Base-by-base conservation (phyloP, 495 filamentous ascomycete species). In the Xylaria grammica region DNA sequence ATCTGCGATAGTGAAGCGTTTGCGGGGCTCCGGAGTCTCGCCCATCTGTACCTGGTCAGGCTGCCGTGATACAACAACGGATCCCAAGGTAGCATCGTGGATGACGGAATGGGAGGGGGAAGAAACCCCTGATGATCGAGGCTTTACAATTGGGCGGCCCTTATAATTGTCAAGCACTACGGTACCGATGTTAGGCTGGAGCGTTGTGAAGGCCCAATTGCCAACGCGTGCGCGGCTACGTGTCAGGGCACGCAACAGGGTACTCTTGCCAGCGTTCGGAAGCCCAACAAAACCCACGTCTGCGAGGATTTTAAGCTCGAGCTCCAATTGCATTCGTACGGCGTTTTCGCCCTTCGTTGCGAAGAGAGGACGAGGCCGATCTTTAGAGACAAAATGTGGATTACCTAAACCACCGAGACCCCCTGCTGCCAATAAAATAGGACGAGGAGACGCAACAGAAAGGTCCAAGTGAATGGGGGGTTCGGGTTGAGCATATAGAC, bases 181-280 rank as follows among this genome's bases (percentile, higher is more conserved):
- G 0, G 96, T 99, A 40, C 95, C 95, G 62, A 99, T 94, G 69
- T 93, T 97, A 0, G 95, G 95, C 45, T 91, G 89, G 6, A 99
- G 82, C 0, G 95, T 99, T 5, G 95, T 99, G 72, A 99, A 99
- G 20, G 92, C 95, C 95, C 95, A 99, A 71, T 92, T 86, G 24
- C 95, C 95, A 29, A 99, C 89, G 17, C 96, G 87, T 1, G 96
- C 90, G 49, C 91, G 87, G 75, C 91, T 93, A 67, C 91, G 89
- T 67, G 86, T 96, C 67, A 99, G 77, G 1, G 94, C 89, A 49
- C 95, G 89, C 5, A 97, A 85, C 8, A 99, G 83, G 0, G 96
- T 97, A 72, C 91, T 95, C 74, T 99, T 99, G 13, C 95, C 95
- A 1, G 96, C 95, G 74, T 99, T 99, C 0, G 95, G 96, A 53